phyloP scores from a whole-genome alignment of 805 yeast genomes.

The Torulaspora delbrueckii region DNA sequence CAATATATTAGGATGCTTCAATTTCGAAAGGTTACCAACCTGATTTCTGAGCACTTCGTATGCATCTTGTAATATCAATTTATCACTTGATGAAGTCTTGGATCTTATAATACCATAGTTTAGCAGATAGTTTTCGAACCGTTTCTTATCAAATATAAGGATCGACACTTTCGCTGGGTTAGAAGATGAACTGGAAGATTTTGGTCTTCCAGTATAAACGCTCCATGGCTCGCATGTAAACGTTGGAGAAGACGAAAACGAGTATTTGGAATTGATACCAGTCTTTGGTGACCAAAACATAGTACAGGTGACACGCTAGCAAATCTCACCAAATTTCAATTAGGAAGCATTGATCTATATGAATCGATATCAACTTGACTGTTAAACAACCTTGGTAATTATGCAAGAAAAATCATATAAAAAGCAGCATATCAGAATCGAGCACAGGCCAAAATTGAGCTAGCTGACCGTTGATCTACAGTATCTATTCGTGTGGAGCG shows the following conservation, averaged over 20 bases:
- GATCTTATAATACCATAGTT: slow-evolving; percentile 47
- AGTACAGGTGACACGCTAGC: neutral
- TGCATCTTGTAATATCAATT: slow-evolving; percentile 51
- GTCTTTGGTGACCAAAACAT: slow-evolving; percentile 38
- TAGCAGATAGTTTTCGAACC: slow-evolving; percentile 52
- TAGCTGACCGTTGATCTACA: neutral
- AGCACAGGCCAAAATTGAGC: neutral
- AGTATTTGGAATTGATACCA: slow-evolving; percentile 63
- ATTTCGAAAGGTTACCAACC: slow-evolving; percentile 64
- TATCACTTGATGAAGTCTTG: slow-evolving; percentile 38
- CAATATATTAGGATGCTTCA: slow-evolving; percentile 85
- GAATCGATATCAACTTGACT: no score
- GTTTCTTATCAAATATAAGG: slow-evolving; percentile 79
- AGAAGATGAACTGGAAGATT: slow-evolving; percentile 42
- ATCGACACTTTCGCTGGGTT: slow-evolving; percentile 56
- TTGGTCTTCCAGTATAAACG: slow-evolving; percentile 77
- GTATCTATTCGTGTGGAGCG: neutral
- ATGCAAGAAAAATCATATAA: neutral
- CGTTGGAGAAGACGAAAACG: slow-evolving; percentile 63
- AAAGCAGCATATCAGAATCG: neutral
- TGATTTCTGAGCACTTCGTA: slow-evolving; percentile 63
- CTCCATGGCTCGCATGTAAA: slow-evolving; percentile 80
- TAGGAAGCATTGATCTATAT: neutral
- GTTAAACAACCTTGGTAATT: no score
- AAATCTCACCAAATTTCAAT: neutral